Percentiles rank a stretch among this genome's conserved stretches.
These are phyloP conservation scores for Diophrys sp. DNA, from an alignment of 73 alveolate genomes.

Conservation along the genomic window DNA sequence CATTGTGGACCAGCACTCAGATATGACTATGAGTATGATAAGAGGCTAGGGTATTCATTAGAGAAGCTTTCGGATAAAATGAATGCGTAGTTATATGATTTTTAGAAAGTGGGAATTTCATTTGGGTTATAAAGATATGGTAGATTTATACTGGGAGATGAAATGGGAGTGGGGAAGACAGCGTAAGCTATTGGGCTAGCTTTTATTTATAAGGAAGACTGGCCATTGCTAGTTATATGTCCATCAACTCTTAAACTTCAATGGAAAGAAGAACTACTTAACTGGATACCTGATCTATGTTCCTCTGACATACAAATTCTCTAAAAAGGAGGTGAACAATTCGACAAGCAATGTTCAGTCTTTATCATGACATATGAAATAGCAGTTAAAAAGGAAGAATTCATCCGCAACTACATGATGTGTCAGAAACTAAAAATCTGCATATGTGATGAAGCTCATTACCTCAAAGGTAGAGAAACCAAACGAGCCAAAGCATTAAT, in stretches of 20 bases:
- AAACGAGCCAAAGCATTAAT: slow-evolving; percentile 62
- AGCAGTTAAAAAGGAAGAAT: slow-evolving; percentile 47
- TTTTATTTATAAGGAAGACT: slow-evolving; percentile 69
- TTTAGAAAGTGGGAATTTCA: slow-evolving; percentile 49
- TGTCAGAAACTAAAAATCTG: slow-evolving; percentile 1
- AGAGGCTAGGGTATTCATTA: neutral
- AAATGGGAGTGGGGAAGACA: slow-evolving; percentile 96
- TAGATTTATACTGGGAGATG: slow-evolving; percentile 87
- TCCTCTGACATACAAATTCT: slow-evolving; percentile 58
- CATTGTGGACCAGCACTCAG: slow-evolving; percentile 1
- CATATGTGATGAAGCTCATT: slow-evolving; percentile 79
- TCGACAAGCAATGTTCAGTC: slow-evolving; percentile 61
- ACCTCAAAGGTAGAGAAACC: slow-evolving; percentile 64
- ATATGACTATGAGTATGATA: neutral
- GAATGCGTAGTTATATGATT: slow-evolving; percentile 3
- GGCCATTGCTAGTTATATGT: slow-evolving; percentile 91
- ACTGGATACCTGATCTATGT: slow-evolving; percentile 75
- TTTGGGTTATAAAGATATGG: slow-evolving; percentile 86
- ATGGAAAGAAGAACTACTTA: slow-evolving; percentile 92
- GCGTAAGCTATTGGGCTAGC: slow-evolving; percentile 78
- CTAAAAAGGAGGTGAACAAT: slow-evolving; percentile 71
- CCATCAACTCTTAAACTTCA: slow-evolving; percentile 82
- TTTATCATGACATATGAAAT: slow-evolving; percentile 84
- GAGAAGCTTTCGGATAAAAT: slow-evolving; percentile 4
- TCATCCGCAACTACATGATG: neutral